Evolutionary conservation across 169 alveolate species (phyloP).

Genomic region (Blepharisma undulans): DNA sequence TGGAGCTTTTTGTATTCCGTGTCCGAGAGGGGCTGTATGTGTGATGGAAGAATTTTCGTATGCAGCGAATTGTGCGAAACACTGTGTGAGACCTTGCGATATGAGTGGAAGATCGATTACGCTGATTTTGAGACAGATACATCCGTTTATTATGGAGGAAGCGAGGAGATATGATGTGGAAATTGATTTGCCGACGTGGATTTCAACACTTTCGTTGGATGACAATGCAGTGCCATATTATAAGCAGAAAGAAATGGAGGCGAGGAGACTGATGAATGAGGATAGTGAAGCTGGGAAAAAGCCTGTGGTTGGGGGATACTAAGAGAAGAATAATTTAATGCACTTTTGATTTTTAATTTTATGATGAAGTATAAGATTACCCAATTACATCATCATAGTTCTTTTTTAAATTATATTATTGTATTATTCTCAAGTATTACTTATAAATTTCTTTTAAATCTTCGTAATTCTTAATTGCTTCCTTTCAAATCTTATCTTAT

Average conservation of each 20-base stretch:
- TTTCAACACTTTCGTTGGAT: slow-evolving; percentile 59
- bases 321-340: not conserved
- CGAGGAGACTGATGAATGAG: slow-evolving; percentile 35
- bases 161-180: slow-evolving; percentile 66
- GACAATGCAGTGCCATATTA: slow-evolving; percentile 66
- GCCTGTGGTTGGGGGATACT: not conserved
- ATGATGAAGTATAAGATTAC: too few species aligned
- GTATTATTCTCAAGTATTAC: too few species aligned
- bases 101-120: slow-evolving; percentile 82
- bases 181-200: slow-evolving; percentile 67
- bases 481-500: too few species aligned
- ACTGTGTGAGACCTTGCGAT: slow-evolving; percentile 85
- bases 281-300: not conserved
- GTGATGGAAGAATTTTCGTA: slow-evolving; percentile 75
- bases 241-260: slow-evolving; percentile 64
- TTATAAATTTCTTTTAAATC: too few species aligned
- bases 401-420: too few species aligned
- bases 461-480: too few species aligned
- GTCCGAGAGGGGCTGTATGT: slow-evolving; percentile 81
- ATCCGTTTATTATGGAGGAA: slow-evolving; percentile 50
- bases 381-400: too few species aligned
- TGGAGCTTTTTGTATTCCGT: slow-evolving; percentile 68
- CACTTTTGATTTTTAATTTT: not conserved
- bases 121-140: slow-evolving; percentile 74
- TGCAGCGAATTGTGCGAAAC: slow-evolving; percentile 81